Conservation (phyloP, 306 rosid genomes). For the Dryas octopetala region DNA sequence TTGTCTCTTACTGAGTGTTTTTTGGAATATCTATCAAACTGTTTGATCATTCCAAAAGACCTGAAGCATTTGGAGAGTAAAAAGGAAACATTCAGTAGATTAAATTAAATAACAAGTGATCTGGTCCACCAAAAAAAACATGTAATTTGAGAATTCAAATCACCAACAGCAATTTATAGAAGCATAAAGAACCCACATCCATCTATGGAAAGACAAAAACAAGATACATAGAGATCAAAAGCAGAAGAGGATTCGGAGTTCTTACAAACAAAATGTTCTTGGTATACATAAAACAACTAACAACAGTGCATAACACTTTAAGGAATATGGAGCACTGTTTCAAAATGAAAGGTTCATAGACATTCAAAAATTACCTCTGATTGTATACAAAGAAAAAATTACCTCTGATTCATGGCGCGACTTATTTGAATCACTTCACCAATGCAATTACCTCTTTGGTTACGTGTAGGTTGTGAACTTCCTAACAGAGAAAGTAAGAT, state of each 20-base stretch:
- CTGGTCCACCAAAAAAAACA: not conserved
- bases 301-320: not conserved
- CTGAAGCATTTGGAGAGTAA: constrained; percentile 38
- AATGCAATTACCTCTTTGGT: constrained; percentile 54
- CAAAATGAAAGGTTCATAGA: not conserved
- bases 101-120: not conserved
- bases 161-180: not conserved
- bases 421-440: constrained; percentile 69
- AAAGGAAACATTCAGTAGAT: constrained; percentile 11
- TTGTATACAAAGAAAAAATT: constrained; percentile 8
- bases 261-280: not conserved
- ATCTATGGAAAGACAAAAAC: not conserved
- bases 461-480: constrained; percentile 39
- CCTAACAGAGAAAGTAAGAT: constrained; percentile 38
- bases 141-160: not conserved
- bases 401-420: constrained; percentile 57
- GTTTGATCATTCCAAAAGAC: constrained; percentile 67
- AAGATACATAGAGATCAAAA: not conserved
- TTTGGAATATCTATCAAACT: constrained; percentile 59
- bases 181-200: constrained; percentile 3
- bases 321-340: not conserved
- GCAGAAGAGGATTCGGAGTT: not conserved
- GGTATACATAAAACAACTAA: not conserved
- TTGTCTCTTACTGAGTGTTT: constrained; percentile 60
- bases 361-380: constrained; percentile 49